These are phyloP conservation scores for Phoma sp. DNA, from an alignment of 2,329 filamentous ascomycete genomes.

Conservation along the genomic window DNA sequence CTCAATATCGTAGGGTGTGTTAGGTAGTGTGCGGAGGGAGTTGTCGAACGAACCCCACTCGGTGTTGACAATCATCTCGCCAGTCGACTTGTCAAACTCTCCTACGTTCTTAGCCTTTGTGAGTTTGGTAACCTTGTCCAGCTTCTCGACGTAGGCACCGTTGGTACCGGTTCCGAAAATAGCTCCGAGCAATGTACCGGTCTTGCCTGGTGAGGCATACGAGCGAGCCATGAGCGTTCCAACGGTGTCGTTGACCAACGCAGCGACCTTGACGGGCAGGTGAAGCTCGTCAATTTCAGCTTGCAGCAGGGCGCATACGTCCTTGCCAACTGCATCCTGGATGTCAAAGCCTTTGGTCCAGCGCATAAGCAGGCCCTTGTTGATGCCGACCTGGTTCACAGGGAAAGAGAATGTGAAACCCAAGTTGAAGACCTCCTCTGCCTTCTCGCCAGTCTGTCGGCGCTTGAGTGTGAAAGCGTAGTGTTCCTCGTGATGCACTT, in stretches of 20 bases:
- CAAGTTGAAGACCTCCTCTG: slow-evolving; percentile 85
- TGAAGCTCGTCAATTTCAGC: slow-evolving; percentile 84
- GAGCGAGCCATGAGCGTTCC: slow-evolving; percentile 97
- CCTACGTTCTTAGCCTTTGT: slow-evolving; percentile 51
- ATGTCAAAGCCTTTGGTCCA: slow-evolving; percentile 99
- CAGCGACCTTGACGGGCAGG: slow-evolving; percentile 92
- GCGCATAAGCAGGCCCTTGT: slow-evolving; percentile 90
- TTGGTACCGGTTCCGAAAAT: slow-evolving; percentile 99
- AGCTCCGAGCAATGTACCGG: slow-evolving; percentile 85
- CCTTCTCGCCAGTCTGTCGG: slow-evolving; percentile 66
- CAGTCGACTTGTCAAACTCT: slow-evolving; percentile 79
- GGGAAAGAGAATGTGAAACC: slow-evolving; percentile 99
- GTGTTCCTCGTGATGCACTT: slow-evolving; percentile 85
- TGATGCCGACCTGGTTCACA: slow-evolving; percentile 91
- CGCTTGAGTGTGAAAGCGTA: slow-evolving; percentile 75
- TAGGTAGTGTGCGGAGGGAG: slow-evolving; percentile 83
- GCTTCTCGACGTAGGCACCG: slow-evolving; percentile 94
- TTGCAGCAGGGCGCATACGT: slow-evolving; percentile 91
- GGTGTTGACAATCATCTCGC: slow-evolving; percentile 96
- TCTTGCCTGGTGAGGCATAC: slow-evolving; percentile 89
- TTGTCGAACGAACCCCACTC: slow-evolving; percentile 99
- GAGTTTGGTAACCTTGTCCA: slow-evolving; percentile 83
- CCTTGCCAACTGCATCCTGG: slow-evolving; percentile 89
- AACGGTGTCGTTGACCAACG: slow-evolving; percentile 96
- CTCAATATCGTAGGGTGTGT: slow-evolving; percentile 80